Conservation (phyloP, 768 basidiomycete genomes). For the Lactarius sp. region DNA sequence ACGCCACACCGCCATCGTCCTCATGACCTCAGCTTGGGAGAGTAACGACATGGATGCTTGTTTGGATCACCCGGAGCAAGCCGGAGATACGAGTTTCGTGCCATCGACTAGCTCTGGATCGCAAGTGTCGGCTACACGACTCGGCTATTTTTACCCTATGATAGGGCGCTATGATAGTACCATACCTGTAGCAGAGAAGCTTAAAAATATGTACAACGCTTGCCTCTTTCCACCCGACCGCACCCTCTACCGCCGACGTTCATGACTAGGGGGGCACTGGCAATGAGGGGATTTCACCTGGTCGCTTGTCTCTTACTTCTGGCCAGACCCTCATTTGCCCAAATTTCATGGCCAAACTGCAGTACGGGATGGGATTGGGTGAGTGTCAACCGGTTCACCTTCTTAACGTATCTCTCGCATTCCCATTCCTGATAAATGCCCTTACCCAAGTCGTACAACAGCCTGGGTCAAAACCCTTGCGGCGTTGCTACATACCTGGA, state of each 20-base stretch:
- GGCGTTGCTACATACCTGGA: conserved; percentile 3
- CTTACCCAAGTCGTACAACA: conserved; percentile 6
- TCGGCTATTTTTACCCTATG: neutral
- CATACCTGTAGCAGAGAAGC: neutral
- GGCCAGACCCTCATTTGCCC: neutral
- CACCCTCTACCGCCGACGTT: neutral
- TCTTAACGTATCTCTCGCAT: neutral
- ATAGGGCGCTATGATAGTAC: neutral
- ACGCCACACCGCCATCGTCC: too few species aligned
- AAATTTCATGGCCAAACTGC: conserved; percentile 11
- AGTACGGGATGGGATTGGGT: conserved; percentile 12
- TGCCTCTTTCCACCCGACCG: neutral
- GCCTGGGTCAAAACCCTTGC: conserved; percentile 12
- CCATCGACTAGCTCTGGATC: neutral
- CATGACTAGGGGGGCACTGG: neutral
- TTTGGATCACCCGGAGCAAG: neutral
- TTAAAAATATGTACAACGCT: neutral
- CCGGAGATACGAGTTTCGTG: neutral
- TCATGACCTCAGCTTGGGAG: too few species aligned
- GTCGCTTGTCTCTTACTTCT: conserved; percentile 1
- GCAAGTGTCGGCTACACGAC: neutral
- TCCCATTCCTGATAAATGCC: neutral
- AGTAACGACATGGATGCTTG: neutral
- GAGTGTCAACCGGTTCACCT: neutral
- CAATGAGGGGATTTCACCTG: neutral